Evolutionary conservation across 768 basidiomycete species (phyloP).

Genomic region (Leucosporidium yakuticum): DNA sequence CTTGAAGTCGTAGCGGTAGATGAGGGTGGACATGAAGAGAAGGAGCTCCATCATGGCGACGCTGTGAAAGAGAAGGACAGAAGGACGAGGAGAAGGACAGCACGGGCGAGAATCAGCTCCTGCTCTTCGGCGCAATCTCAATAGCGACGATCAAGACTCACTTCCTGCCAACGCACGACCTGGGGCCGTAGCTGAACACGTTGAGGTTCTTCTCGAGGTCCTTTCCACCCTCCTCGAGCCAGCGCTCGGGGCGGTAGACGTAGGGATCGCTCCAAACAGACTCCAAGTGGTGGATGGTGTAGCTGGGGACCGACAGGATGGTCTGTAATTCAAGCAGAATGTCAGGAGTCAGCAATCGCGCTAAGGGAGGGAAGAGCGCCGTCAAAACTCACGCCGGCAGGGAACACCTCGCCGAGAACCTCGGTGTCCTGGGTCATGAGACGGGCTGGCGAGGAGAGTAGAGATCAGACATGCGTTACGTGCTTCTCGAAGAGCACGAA

Average conservation of each 20-base stretch:
- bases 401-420: conserved; percentile 55
- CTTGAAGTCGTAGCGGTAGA: conserved; percentile 55
- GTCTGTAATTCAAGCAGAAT: conserved; percentile 38
- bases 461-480: too few species aligned
- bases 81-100: not conserved
- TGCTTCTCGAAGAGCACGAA: not conserved
- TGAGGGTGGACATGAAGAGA: conserved; percentile 72
- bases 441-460: conserved; percentile 49
- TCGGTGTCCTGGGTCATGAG: conserved; percentile 67
- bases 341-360: not conserved
- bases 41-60: conserved; percentile 60
- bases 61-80: not conserved
- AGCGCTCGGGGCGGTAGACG: conserved; percentile 71
- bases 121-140: conserved; percentile 6
- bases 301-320: conserved; percentile 71
- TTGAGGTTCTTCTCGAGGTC: conserved; percentile 60
- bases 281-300: conserved; percentile 70
- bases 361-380: conserved; percentile 8
- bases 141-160: not conserved
- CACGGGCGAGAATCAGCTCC: not conserved
- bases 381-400: conserved; percentile 49
- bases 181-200: conserved; percentile 47
- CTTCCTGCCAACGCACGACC: conserved; percentile 79
- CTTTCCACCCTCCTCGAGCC: conserved; percentile 70
- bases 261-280: conserved; percentile 74